Evolutionary conservation across 176 grass and related monocot genomes (phyloP), one percentile per base, ranked within the genome.

Genomic region (Triticum turgidum): DNA sequence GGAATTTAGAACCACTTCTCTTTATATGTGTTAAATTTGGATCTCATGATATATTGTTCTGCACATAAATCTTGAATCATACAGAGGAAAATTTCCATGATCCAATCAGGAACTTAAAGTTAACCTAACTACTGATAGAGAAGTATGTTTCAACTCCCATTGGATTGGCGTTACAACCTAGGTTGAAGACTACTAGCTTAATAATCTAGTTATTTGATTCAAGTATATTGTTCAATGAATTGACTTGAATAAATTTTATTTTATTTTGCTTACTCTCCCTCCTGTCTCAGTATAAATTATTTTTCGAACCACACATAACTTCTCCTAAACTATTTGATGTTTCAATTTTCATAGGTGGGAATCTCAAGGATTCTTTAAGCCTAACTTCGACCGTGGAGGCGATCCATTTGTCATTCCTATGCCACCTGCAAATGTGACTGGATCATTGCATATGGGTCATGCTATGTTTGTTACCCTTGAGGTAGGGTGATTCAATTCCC

Each of bases 381-480:
- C 96, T 78, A 96, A 69, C 79, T 96, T 92, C 73, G 93, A 94
- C 11, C 84, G 82, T 44, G 89, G 88, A 80, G 90, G 87, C 34
- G 90, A 98, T 68, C 96, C 96, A 42, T 98, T 98, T 92, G 92
- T 98, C 42, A 59, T 98, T 56, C 87, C 93, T 61, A 98, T 98
- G 96, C 96, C 96, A 69, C 96, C 96, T 78, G 93, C 96, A 68
- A 98, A 98, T 90, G 96, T 98, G 80, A 98, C 96, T 6, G 96
- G 96, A 54, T 98, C 93, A 73, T 85, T 98, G 56, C 96, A 98
- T 83, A 98, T 96, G 96, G 96, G 96, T 10, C 96, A 98, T 92
- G 96, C 93, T 84, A 98, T 98, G 96, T 98, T 98, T 88, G 96
- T 98, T 42, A 98, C 96, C 51, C 96, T 98, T 84, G 96, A 98